Evolutionary conservation across 768 basidiomycete species (phyloP).

Genomic region (Kondoa malvinella): DNA sequence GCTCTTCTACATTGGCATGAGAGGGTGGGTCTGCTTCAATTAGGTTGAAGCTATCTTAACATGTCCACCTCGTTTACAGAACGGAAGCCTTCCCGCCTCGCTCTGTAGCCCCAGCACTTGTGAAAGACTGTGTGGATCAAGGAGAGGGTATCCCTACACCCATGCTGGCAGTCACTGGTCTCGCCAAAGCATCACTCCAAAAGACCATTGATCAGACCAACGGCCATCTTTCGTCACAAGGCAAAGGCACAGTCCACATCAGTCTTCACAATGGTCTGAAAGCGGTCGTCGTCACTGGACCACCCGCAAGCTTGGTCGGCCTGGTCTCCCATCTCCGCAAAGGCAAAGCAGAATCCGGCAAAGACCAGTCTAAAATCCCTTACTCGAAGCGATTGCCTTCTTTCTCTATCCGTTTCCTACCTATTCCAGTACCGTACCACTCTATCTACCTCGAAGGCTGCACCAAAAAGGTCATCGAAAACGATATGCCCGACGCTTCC

Average conservation of each 20-base stretch:
- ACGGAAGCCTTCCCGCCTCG: constrained; percentile 63
- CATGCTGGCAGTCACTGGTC: constrained; percentile 80
- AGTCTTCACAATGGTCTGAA: constrained; percentile 86
- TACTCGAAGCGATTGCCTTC: constrained; percentile 89
- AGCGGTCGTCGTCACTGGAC: constrained; percentile 83
- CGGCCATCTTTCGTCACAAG: constrained; percentile 47
- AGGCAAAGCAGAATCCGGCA: constrained; percentile 64
- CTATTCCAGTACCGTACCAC: constrained; percentile 94
- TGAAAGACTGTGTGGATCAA: constrained; percentile 72
- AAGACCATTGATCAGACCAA: constrained; percentile 74
- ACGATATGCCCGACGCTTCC: constrained; percentile 46
- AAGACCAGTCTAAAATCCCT: constrained; percentile 83
- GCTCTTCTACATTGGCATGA: constrained; percentile 82
- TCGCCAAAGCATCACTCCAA: constrained; percentile 52
- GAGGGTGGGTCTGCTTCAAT: constrained; percentile 15
- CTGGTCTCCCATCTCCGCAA: constrained; percentile 80
- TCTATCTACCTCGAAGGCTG: constrained; percentile 62
- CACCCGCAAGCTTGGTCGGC: constrained; percentile 77
- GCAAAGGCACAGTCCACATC: constrained; percentile 46
- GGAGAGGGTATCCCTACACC: constrained; percentile 86
- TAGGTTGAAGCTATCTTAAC: neutral
- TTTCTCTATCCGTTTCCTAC: constrained; percentile 80
- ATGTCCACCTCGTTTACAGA: neutral
- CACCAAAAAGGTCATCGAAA: constrained; percentile 55
- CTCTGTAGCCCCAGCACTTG: constrained; percentile 68